phyloP scores from a whole-genome alignment of 2,329 filamentous ascomycete species.

The Parastagonospora avenae region DNA sequence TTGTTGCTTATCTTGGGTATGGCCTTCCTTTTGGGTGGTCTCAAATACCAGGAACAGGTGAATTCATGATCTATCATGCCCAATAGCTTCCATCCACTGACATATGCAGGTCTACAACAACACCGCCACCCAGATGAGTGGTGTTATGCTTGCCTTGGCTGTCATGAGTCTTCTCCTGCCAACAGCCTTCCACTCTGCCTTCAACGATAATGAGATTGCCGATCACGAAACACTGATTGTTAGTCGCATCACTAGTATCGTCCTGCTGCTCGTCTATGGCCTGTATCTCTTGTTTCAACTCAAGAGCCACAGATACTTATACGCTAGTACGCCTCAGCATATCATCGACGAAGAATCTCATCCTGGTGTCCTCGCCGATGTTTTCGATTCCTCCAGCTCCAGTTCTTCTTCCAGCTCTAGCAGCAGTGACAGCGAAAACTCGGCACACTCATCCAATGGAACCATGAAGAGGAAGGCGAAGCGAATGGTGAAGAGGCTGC shows the following conservation, averaged over 20 bases:
- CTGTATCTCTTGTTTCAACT: slow-evolving; percentile 89
- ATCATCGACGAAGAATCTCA: slow-evolving; percentile 91
- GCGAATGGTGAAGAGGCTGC: slow-evolving; percentile 73
- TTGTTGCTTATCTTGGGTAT: slow-evolving; percentile 88
- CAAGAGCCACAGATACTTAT: slow-evolving; percentile 90
- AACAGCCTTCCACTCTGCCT: slow-evolving; percentile 92
- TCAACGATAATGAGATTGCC: slow-evolving; percentile 65
- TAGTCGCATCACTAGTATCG: slow-evolving; percentile 86
- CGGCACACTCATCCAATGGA: slow-evolving; percentile 67
- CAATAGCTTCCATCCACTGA: slow-evolving; percentile 14
- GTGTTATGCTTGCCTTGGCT: slow-evolving; percentile 85
- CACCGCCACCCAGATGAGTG: slow-evolving; percentile 95
- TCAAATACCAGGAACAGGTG: slow-evolving; percentile 85
- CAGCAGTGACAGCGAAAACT: slow-evolving; percentile 67
- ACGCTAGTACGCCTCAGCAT: slow-evolving; percentile 87
- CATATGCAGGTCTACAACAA: slow-evolving; percentile 78
- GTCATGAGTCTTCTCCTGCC: slow-evolving; percentile 88
- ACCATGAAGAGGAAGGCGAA: slow-evolving; percentile 77
- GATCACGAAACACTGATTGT: slow-evolving; percentile 78
- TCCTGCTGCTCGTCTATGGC: slow-evolving; percentile 79
- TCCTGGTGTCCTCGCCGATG: slow-evolving; percentile 80
- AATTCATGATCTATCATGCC: slow-evolving; percentile 14
- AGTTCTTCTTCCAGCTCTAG: slow-evolving; percentile 53
- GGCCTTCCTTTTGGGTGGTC: slow-evolving; percentile 84
- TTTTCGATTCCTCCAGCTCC: slow-evolving; percentile 73